These are phyloP conservation scores for Pachyrhizus erosus DNA, from an alignment of 306 rosid genomes.

Conservation along the genomic window DNA sequence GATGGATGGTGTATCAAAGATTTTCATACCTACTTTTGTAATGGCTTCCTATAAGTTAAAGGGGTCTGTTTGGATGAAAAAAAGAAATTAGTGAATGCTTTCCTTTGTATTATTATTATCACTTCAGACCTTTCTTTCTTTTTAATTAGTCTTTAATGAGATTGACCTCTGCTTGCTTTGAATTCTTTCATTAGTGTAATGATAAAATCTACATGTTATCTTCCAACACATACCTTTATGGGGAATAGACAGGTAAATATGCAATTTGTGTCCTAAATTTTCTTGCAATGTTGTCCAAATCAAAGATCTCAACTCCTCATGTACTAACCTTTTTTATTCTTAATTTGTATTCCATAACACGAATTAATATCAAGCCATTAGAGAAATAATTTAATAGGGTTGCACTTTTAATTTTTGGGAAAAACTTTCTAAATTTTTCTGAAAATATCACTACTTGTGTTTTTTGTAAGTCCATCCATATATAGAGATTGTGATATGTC, in stretches of 20 bases:
- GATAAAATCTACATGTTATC: not conserved
- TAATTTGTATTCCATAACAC: not conserved
- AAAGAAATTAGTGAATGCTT: too few species aligned
- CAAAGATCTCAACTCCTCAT: not conserved
- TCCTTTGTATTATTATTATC: not conserved
- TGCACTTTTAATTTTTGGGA: not conserved
- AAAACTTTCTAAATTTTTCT: not conserved
- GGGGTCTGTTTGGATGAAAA: too few species aligned
- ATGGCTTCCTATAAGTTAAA: too few species aligned
- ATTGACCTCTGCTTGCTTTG: not conserved
- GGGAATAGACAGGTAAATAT: not conserved
- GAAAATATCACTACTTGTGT: conserved; percentile 6
- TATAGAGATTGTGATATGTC: too few species aligned
- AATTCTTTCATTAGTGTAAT: not conserved
- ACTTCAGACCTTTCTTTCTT: not conserved
- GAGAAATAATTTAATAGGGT: not conserved
- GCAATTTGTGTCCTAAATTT: not conserved
- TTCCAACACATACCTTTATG: not conserved
- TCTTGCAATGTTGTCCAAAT: not conserved
- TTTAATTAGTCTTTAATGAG: not conserved
- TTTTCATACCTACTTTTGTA: too few species aligned
- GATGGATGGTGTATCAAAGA: too few species aligned
- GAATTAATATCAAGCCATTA: not conserved
- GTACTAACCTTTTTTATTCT: not conserved
- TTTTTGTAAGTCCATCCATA: not conserved